Evolutionary conservation across 2,329 filamentous ascomycete genomes (phyloP).

Genomic region (Rosellinia necatrix): DNA sequence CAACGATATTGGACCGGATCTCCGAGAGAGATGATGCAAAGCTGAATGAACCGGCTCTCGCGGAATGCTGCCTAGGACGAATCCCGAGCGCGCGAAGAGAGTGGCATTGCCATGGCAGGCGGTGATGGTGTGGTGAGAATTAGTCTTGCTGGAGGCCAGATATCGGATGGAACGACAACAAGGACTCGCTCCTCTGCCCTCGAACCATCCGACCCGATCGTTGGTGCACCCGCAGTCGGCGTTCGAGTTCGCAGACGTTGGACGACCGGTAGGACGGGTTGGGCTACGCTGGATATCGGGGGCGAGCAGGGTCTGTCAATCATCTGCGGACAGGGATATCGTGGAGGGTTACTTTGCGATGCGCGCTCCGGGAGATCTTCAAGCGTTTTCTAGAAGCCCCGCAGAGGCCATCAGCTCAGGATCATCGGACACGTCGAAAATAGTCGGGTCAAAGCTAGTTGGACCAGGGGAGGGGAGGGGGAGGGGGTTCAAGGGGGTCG

Average conservation of each 20-base stretch:
- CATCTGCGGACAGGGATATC: background rate
- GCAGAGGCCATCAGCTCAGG: background rate
- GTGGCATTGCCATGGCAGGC: background rate
- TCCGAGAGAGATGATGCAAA: conserved; percentile 28
- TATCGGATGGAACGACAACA: background rate
- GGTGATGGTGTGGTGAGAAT: background rate
- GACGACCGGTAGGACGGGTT: background rate
- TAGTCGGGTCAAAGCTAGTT: too few relatives aligned
- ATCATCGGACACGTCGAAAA: too few relatives aligned
- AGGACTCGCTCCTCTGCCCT: background rate
- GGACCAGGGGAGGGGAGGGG: too few relatives aligned
- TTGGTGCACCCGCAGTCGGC: conserved; percentile 5
- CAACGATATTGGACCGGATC: conserved; percentile 34
- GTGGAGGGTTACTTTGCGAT: background rate
- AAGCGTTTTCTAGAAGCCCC: background rate
- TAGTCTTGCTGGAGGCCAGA: background rate
- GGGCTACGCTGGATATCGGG: too few relatives aligned
- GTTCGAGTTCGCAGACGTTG: background rate
- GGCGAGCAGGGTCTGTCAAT: too few relatives aligned
- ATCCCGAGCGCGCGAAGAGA: background rate
- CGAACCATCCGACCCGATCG: background rate
- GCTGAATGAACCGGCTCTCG: conserved; percentile 15
- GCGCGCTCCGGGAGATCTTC: background rate
- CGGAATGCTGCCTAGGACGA: conserved; percentile 1
- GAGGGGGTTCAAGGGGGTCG: too few relatives aligned